Evolutionary conservation across 805 yeast genomes (phyloP).

Genomic region (Diddensiella transvaalensis): DNA sequence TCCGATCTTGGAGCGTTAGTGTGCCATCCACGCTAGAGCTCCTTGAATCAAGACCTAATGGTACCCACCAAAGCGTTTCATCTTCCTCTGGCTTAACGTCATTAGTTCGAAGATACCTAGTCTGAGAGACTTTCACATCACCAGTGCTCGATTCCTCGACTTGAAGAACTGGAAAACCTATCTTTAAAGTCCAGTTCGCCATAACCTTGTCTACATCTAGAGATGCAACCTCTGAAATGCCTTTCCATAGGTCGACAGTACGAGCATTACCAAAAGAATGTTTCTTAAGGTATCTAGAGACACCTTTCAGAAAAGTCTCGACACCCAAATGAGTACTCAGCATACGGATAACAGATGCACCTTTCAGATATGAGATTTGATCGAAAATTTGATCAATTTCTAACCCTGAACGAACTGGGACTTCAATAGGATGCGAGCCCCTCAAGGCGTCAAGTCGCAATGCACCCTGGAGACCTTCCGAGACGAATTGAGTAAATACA

Average conservation of each 20-base stretch:
- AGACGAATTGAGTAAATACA: constrained; percentile 76
- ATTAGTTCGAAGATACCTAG: constrained; percentile 71
- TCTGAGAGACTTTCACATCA: constrained; percentile 57
- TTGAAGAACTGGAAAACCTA: constrained; percentile 71
- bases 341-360: constrained; percentile 77
- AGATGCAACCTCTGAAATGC: constrained; percentile 66
- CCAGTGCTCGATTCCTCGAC: constrained; percentile 52
- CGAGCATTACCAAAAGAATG: constrained; percentile 76
- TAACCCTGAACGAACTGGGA: constrained; percentile 71
- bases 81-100: constrained; percentile 77
- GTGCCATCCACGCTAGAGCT: constrained; percentile 22
- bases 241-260: constrained; percentile 74
- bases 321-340: constrained; percentile 76
- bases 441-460: constrained; percentile 68
- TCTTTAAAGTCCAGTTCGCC: constrained; percentile 77
- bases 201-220: constrained; percentile 67
- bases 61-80: constrained; percentile 50
- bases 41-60: constrained; percentile 28
- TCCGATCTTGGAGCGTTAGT: constrained; percentile 30
- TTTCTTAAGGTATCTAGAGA: constrained; percentile 67
- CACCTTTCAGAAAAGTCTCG: constrained; percentile 73
- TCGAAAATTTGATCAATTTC: constrained; percentile 83
- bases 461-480: constrained; percentile 71
- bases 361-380: constrained; percentile 78
- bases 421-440: constrained; percentile 83